phyloP scores from a whole-genome alignment of 305 asterid genomes.

The Nicotiana rustica region DNA sequence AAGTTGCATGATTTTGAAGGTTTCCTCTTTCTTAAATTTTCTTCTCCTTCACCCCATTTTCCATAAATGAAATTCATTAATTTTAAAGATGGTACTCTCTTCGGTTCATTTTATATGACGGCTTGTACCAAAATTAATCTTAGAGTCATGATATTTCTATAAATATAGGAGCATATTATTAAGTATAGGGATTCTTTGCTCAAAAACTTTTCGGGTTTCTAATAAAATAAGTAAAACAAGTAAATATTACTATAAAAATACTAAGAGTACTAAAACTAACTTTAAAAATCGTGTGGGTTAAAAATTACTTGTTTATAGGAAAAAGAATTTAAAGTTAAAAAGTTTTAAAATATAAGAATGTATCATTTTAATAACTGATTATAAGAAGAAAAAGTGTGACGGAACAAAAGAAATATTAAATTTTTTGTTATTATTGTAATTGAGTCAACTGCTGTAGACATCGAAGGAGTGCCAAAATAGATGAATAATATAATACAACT shows the following conservation, averaged over 20 bases:
- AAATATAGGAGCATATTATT: neutral
- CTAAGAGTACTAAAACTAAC: too few species aligned
- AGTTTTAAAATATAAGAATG: neutral
- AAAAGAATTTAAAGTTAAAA: neutral
- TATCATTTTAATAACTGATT: too few species aligned
- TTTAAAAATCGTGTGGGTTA: too few species aligned
- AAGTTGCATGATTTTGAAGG: conserved; percentile 37
- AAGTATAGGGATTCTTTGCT: neutral
- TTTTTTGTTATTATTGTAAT: neutral
- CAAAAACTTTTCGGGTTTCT: too few species aligned
- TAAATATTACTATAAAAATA: too few species aligned
- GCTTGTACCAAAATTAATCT: neutral
- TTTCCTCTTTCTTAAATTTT: conserved; percentile 11
- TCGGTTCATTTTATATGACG: neutral
- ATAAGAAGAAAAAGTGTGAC: neutral
- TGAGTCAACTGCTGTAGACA: conserved; percentile 20
- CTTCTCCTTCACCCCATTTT: neutral
- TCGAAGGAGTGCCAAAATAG: neutral
- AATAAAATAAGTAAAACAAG: too few species aligned
- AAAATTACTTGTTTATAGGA: too few species aligned
- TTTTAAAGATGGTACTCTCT: neutral
- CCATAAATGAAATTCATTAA: neutral
- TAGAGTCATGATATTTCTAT: neutral
- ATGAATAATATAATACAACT: neutral
- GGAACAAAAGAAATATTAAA: neutral